These are phyloP conservation scores for Coleophoma crateriformis DNA, from an alignment of 2,329 filamentous ascomycete species.

Conservation along the genomic window DNA sequence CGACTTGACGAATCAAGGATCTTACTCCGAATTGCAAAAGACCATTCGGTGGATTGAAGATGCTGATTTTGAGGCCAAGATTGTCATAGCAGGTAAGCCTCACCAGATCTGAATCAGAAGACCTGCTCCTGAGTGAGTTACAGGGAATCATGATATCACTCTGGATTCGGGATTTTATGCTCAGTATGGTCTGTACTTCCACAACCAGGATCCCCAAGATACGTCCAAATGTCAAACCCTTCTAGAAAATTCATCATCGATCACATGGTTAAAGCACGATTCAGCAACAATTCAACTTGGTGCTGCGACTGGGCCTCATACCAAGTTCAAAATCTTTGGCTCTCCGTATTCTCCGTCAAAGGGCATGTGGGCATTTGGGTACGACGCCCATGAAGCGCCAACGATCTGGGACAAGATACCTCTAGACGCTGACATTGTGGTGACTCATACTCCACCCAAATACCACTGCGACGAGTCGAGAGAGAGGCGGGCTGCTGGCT, in stretches of 20 bases:
- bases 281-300: slow-evolving; percentile 47
- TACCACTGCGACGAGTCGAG: slow-evolving; percentile 49
- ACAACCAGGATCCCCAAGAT: slow-evolving; percentile 50
- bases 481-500: slow-evolving; percentile 43
- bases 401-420: slow-evolving; percentile 58
- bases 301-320: slow-evolving; percentile 47
- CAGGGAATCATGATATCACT: slow-evolving; percentile 72
- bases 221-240: slow-evolving; percentile 47
- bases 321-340: slow-evolving; percentile 62
- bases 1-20: slow-evolving; percentile 71
- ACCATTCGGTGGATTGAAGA: slow-evolving; percentile 62
- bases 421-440: slow-evolving; percentile 54
- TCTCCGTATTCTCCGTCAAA: slow-evolving; percentile 59
- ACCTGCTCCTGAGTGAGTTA: slow-evolving; percentile 1
- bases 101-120: background rate
- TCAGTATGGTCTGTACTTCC: slow-evolving; percentile 45
- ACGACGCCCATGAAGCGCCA: slow-evolving; percentile 34
- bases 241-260: slow-evolving; percentile 34
- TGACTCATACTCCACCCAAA: slow-evolving; percentile 65
- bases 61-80: slow-evolving; percentile 63
- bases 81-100: slow-evolving; percentile 59
- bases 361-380: slow-evolving; percentile 64
- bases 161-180: slow-evolving; percentile 60
- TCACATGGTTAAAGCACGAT: slow-evolving; percentile 61
- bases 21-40: slow-evolving; percentile 51